These are phyloP conservation scores for Xylaria acuta DNA, from an alignment of 495 filamentous ascomycete genomes.

Conservation along the genomic window DNA sequence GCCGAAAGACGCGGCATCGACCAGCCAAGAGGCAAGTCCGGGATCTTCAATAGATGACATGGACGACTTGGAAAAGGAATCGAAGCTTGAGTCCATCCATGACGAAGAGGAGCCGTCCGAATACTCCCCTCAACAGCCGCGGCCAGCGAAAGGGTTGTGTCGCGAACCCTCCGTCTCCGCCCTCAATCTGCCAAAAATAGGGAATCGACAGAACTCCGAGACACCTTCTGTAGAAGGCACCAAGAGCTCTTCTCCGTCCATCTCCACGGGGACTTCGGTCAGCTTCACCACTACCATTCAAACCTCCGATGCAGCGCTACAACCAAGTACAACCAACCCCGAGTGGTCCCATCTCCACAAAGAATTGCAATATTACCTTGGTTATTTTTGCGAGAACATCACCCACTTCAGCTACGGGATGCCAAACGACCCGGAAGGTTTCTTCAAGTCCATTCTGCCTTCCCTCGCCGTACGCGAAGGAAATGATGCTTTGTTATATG, in stretches of 20 bases:
- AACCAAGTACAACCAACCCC: slow-evolving; percentile 30
- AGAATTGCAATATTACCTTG: slow-evolving; percentile 79
- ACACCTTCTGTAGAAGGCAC: slow-evolving; percentile 57
- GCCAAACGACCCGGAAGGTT: slow-evolving; percentile 68
- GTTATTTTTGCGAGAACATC: slow-evolving; percentile 76
- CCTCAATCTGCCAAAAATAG: slow-evolving; percentile 42
- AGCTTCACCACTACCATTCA: slow-evolving; percentile 41
- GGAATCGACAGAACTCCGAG: slow-evolving; percentile 54
- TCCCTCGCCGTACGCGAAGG: slow-evolving; percentile 72
- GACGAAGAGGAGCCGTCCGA: slow-evolving; percentile 65
- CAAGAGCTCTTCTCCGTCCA: slow-evolving; percentile 57
- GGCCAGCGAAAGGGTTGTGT: slow-evolving; percentile 47
- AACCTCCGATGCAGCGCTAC: slow-evolving; percentile 37
- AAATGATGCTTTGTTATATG: slow-evolving; percentile 80
- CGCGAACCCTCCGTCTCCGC: slow-evolving; percentile 53
- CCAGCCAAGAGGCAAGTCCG: slow-evolving; percentile 58
- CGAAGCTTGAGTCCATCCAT: slow-evolving; percentile 64
- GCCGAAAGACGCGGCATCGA: slow-evolving; percentile 53
- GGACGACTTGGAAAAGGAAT: slow-evolving; percentile 58
- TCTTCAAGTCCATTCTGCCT: slow-evolving; percentile 73
- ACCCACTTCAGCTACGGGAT: slow-evolving; percentile 82
- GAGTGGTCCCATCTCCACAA: slow-evolving; percentile 62
- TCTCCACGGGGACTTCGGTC: slow-evolving; percentile 47
- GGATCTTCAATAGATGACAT: slow-evolving; percentile 60
- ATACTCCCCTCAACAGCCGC: slow-evolving; percentile 42